Evolutionary conservation across 2,329 filamentous ascomycete species (phyloP), one percentile per base, ranked within the genome.

Genomic region (Talaromyces atroroseus): DNA sequence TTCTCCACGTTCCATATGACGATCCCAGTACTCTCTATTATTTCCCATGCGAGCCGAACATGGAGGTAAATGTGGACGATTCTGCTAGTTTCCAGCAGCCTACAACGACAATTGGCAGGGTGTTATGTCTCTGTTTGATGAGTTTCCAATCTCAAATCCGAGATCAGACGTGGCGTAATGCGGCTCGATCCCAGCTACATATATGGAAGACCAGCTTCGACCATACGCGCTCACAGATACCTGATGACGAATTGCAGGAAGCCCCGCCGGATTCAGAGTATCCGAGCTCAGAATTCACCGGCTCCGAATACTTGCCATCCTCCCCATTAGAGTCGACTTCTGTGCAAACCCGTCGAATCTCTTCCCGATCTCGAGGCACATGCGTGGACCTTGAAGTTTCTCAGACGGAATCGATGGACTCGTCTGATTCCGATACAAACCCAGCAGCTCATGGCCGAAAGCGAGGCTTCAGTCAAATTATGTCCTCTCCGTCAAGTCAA

Each of bases 21-120:
- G 58, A 67, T 8, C 63, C 65, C 7, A 58, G 21, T 14, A 65
- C 58, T 6, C 62, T 69, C 2, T 65, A 66, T 57, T 68, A 69
- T 58, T 62, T 63, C 58, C 57, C 66, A 12, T 63, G 60, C 54
- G 62, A 69, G 26, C 66, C 63, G 1, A 62, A 64, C 23, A 58
- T 54, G 29, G 62, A 68, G 32, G 54, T 59, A n/a, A 29, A 60
- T 38, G 1, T 16, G 21, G 59, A 42, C 11, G 57, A 56, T 42
- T 49, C 55, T 48, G 26, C 45, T 40, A 52, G 16, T 11, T 40
- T 58, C 34, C 40, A 45, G 14, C 52, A 52, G 46, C 55, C 59
- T n/a, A 54, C 29, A 16, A 68, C 63, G 2, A 47, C 61, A 7
- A 49, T 70, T 59, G 59, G 55, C 7, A 56, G 64, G 16, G 52